phyloP scores from a whole-genome alignment of 192 early-diverging fungal genomes.

The Rhizophlyctis rosea region DNA sequence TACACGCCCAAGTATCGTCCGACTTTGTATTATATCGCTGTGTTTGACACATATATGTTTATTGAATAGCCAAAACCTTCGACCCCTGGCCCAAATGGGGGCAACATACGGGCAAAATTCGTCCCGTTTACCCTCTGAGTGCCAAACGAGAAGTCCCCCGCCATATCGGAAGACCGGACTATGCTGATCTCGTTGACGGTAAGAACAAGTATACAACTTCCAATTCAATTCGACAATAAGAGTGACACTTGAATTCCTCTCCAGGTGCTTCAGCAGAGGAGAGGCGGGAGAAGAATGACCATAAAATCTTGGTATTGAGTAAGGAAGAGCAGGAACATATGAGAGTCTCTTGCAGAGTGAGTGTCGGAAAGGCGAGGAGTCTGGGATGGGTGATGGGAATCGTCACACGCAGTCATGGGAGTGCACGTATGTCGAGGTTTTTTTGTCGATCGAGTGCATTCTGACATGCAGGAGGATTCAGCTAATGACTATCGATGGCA shows the following conservation, averaged over 20 bases:
- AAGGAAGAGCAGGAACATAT: conserved; percentile 74
- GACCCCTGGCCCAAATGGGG: conserved; percentile 46
- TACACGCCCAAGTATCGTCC: conserved; percentile 43
- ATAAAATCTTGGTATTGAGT: conserved; percentile 66
- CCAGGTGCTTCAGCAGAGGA: conserved; percentile 74
- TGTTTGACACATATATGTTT: not conserved
- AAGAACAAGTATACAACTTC: not conserved
- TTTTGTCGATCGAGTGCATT: too few species aligned
- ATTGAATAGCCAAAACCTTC: conserved; percentile 21
- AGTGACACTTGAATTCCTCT: conserved; percentile 9
- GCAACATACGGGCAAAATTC: conserved; percentile 47
- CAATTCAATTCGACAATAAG: not conserved
- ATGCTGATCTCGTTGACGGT: conserved; percentile 30
- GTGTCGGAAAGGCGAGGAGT: conserved; percentile 6
- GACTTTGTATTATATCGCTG: not conserved
- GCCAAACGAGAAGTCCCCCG: conserved; percentile 37
- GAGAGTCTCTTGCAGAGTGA: conserved; percentile 73
- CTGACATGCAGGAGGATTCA: too few species aligned
- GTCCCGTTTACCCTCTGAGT: conserved; percentile 49
- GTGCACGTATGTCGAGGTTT: too few species aligned
- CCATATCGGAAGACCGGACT: conserved; percentile 43
- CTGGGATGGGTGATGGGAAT: not conserved
- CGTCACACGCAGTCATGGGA: not conserved
- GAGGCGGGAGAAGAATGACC: conserved; percentile 61
- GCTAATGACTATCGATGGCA: too few species aligned